Evolutionary conservation across 2,329 filamentous ascomycete species (phyloP).

Genomic region (Tolypocladium inflatum): DNA sequence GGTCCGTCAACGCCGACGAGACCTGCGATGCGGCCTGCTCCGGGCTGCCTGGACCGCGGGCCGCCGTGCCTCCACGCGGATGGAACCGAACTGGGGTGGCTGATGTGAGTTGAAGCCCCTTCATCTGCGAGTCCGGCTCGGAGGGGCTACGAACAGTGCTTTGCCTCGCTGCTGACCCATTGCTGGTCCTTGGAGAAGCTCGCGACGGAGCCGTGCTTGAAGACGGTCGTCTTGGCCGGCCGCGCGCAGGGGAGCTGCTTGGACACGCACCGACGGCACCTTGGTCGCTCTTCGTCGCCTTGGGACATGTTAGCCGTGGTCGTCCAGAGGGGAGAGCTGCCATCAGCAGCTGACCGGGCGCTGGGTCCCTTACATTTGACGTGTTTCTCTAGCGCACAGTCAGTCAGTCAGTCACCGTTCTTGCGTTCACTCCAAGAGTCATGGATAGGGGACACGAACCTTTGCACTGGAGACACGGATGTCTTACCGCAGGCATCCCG

Average conservation of each 20-base stretch:
- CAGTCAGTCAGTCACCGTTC: conserved; percentile 8
- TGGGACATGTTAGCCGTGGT: neutral
- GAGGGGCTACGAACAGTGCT: conserved; percentile 18
- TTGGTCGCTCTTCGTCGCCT: conserved; percentile 29
- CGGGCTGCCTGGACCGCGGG: neutral
- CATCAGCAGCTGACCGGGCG: too few relatives aligned
- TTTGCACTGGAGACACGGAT: conserved; percentile 25
- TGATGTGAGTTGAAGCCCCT: neutral
- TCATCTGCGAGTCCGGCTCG: neutral
- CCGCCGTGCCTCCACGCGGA: conserved; percentile 5
- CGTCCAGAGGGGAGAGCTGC: neutral
- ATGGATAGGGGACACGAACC: conserved; percentile 7
- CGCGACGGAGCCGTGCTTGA: conserved; percentile 22
- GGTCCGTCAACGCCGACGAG: neutral
- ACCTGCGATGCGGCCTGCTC: neutral
- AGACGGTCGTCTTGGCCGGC: conserved; percentile 24
- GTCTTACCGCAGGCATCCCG: conserved; percentile 21
- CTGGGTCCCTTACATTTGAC: conserved; percentile 21
- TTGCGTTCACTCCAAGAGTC: too few relatives aligned
- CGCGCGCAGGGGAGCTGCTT: conserved; percentile 23
- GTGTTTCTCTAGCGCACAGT: conserved; percentile 18
- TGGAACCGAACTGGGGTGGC: conserved; percentile 9
- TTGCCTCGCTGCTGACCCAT: conserved; percentile 25
- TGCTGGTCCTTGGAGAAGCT: conserved; percentile 24
- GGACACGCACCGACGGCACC: conserved; percentile 22